Evolutionary conservation across 768 basidiomycete genomes (phyloP).

Genomic region (Podaxis mareebaensis): DNA sequence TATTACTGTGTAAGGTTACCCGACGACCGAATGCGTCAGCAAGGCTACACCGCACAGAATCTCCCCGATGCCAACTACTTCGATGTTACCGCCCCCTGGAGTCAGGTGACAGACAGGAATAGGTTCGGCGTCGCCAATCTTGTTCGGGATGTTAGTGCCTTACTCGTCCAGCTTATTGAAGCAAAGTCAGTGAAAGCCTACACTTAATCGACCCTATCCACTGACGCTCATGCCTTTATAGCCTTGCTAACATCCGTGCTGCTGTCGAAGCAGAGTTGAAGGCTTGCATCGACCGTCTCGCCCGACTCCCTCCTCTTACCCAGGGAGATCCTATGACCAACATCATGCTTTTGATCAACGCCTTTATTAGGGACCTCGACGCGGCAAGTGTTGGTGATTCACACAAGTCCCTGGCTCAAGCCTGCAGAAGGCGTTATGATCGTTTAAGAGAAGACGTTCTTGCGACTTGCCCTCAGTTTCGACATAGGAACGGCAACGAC

Average conservation of each 20-base stretch:
- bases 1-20: slow-evolving; percentile 71
- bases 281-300: slow-evolving; percentile 33
- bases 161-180: slow-evolving; percentile 55
- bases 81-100: slow-evolving; percentile 52
- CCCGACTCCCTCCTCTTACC: slow-evolving; percentile 44
- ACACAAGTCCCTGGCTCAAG: slow-evolving; percentile 16
- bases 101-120: slow-evolving; percentile 36
- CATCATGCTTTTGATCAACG: slow-evolving; percentile 41
- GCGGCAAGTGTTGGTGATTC: slow-evolving; percentile 12
- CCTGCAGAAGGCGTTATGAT: slow-evolving; percentile 4
- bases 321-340: slow-evolving; percentile 41
- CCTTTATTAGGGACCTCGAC: slow-evolving; percentile 40
- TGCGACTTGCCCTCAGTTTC: slow-evolving; percentile 15
- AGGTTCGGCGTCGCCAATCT: slow-evolving; percentile 61
- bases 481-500: background rate
- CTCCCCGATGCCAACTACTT: slow-evolving; percentile 51
- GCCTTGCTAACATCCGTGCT: slow-evolving; percentile 46
- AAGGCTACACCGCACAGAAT: slow-evolving; percentile 34
- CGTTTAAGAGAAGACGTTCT: slow-evolving; percentile 4
- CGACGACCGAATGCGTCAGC: slow-evolving; percentile 53
- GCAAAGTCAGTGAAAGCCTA: slow-evolving; percentile 40
- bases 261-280: slow-evolving; percentile 42
- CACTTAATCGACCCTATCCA: background rate
- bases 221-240: slow-evolving; percentile 22
- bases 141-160: slow-evolving; percentile 48